Percentiles rank a stretch among this genome's conserved stretches.
phyloP scores from a whole-genome alignment of 768 basidiomycete species.

The Boletus fagicola region DNA sequence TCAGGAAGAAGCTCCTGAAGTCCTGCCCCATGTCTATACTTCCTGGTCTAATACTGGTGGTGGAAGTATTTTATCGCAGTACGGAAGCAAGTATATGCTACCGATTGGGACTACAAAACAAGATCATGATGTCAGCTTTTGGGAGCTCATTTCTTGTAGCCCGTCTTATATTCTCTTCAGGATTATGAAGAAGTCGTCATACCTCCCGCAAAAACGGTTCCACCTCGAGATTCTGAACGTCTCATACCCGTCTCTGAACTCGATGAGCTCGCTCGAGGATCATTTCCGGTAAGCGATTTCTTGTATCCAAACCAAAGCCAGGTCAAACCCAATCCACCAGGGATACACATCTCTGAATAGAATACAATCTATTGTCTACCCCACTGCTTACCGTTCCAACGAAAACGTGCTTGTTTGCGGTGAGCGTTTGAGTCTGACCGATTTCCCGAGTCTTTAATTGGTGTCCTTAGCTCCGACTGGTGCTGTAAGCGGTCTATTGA shows the following conservation, averaged over 20 bases:
- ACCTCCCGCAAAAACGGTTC: slow-evolving; percentile 79
- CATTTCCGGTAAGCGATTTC: slow-evolving; percentile 68
- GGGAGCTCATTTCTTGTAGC: background rate
- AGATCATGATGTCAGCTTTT: slow-evolving; percentile 56
- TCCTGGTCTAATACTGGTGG: slow-evolving; percentile 57
- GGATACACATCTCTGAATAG: slow-evolving; percentile 87
- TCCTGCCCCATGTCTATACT: slow-evolving; percentile 88
- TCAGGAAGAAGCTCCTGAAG: slow-evolving; percentile 55
- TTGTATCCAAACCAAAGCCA: background rate
- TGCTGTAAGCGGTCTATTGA: slow-evolving; percentile 59
- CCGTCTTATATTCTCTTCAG: slow-evolving; percentile 39
- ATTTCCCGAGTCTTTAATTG: background rate
- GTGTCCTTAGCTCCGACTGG: slow-evolving; percentile 82
- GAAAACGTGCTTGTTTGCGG: slow-evolving; percentile 85
- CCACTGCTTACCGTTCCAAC: slow-evolving; percentile 90
- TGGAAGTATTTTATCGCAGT: slow-evolving; percentile 58
- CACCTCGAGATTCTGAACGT: slow-evolving; percentile 67
- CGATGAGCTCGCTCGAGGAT: slow-evolving; percentile 72
- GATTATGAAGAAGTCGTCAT: slow-evolving; percentile 87
- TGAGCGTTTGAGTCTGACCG: slow-evolving; percentile 10
- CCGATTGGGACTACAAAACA: slow-evolving; percentile 78
- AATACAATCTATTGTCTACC: slow-evolving; percentile 93
- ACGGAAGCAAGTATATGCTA: slow-evolving; percentile 75
- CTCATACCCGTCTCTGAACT: slow-evolving; percentile 71
- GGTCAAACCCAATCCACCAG: slow-evolving; percentile 37